A percentile compares a stretch with the other conserved stretches of the same genome.
phyloP scores from a whole-genome alignment of 805 yeast genomes.

The Starmerella kuoi region DNA sequence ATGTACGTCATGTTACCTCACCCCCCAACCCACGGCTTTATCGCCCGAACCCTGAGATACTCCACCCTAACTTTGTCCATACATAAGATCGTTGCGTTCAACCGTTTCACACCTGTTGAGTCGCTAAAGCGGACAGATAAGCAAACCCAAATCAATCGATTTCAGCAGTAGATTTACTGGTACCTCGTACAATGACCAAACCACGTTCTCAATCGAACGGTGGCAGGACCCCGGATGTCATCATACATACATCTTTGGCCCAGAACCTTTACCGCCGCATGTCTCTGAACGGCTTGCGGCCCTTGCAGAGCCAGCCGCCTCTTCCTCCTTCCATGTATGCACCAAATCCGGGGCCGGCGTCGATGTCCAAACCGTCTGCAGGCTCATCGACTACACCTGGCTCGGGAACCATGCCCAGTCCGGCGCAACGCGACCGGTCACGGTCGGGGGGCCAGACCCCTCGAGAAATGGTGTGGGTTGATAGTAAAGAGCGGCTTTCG shows the following conservation, averaged over 20 bases:
- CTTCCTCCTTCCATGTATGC: background rate
- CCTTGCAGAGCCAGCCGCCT: background rate
- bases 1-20: no score
- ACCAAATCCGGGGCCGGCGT: background rate
- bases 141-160: no score
- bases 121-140: no score
- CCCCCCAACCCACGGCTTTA: no score
- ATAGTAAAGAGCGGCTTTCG: slow-evolving; percentile 23
- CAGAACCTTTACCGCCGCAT: slow-evolving; percentile 11
- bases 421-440: slow-evolving; percentile 11
- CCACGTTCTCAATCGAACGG: no score
- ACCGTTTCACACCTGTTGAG: no score
- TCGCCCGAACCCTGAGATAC: no score
- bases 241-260: slow-evolving; percentile 20
- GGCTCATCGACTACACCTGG: background rate
- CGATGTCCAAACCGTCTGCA: background rate
- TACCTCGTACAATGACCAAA: no score
- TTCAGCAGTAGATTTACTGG: no score
- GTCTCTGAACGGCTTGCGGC: background rate
- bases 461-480: slow-evolving; percentile 24
- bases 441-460: slow-evolving; percentile 20
- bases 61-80: no score
- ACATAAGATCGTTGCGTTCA: no score
- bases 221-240: slow-evolving; percentile 10
- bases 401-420: background rate